A percentile compares a stretch with the other conserved stretches of the same genome.
Evolutionary conservation across 2,329 filamentous ascomycete species (phyloP).

Genomic region (Aspergillus ochraceus): DNA sequence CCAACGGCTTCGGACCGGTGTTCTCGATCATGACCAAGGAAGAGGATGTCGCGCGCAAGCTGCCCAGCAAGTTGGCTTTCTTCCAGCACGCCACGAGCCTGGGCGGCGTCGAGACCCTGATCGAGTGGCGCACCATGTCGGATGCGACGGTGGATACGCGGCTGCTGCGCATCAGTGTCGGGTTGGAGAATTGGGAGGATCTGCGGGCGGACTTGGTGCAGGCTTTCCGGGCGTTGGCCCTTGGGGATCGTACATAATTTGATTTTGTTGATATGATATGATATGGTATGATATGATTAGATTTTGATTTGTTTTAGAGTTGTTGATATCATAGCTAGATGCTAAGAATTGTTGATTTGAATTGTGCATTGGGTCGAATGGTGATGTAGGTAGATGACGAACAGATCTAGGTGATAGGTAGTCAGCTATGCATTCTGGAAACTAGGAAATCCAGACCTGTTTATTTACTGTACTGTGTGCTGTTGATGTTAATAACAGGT

Average conservation of each 20-base stretch:
- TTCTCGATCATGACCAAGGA: slow-evolving; percentile 72
- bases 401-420: no score
- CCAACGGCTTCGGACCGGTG: slow-evolving; percentile 83
- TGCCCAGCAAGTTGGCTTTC: slow-evolving; percentile 76
- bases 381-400: no score
- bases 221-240: slow-evolving; percentile 56
- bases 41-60: slow-evolving; percentile 59
- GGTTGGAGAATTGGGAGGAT: slow-evolving; percentile 85
- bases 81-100: slow-evolving; percentile 96
- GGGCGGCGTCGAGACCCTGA: slow-evolving; percentile 90
- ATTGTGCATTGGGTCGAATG: no score
- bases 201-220: slow-evolving; percentile 71
- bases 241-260: slow-evolving; percentile 35
- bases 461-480: no score
- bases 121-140: slow-evolving; percentile 94
- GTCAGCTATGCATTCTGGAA: no score
- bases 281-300: slow-evolving; percentile 2
- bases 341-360: no score
- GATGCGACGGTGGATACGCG: slow-evolving; percentile 70
- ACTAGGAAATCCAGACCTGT: no score
- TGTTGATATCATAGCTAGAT: background rate
- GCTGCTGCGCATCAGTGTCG: slow-evolving; percentile 78
- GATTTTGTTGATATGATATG: background rate
- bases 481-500: no score
- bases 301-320: background rate